Base-by-base conservation (phyloP, 2,329 filamentous ascomycete genomes). In the Geosmithia flava region DNA sequence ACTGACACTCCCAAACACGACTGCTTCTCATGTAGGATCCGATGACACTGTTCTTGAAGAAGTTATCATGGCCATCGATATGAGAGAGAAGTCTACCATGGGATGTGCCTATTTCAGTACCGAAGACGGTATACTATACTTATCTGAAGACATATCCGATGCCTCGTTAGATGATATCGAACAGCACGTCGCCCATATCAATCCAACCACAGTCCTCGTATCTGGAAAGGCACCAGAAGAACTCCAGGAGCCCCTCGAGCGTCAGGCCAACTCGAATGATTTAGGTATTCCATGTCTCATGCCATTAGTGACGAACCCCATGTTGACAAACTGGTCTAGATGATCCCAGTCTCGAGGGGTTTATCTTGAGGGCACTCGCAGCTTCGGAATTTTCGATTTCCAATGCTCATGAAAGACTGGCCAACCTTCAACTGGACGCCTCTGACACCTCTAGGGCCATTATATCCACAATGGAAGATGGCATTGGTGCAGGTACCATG, bases 71-170 rank as follows among this genome's bases (percentile, higher is more conserved):
- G 86, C 87, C 1, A 69, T 95, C 20, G 81, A 94, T 50, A 72
- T 91, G 60, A 80, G 75, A 52, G 75, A 81, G n/a, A 75, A 78
- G 29, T 80, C 77, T 1, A 81, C 75, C 0, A 72, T 95, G 17
- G 91, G 91, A 1, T 96, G 89, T 61, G 83, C 87, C 44, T 95
- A 91, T 59, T 95, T 91, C 59, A 70, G 83, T 44, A 80, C 82
- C 6, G 67, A 74, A 23, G 79, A 88, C 40, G 81, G 86, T 56
- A 79, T 73, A 37, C 64, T 96, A 3, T 83, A 78, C 50, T 71
- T 95, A 42, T 81, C 94, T 59, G 81, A 91, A 59, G 90, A 96
- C 54, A 73, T 87, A 10, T 72, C 77, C 16, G 71, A 80, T 54
- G 83, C 81, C 4, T 81, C 79, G n/a, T 61, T 78, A n/a, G 81